Evolutionary conservation across 768 basidiomycete genomes (phyloP).

Genomic region (Kwoniella sp.): DNA sequence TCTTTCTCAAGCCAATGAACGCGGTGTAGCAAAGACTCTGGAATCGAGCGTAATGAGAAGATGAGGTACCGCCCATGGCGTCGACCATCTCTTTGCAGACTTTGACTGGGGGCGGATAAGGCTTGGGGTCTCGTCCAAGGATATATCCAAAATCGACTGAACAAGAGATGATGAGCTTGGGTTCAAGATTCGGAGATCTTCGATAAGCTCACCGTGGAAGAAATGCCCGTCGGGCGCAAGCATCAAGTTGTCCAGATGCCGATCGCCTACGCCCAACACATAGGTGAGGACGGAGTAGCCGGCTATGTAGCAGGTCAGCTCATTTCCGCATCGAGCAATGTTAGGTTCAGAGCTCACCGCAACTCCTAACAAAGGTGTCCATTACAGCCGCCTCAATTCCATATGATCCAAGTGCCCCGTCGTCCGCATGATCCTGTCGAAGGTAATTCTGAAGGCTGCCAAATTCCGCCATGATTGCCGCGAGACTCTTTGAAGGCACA

Average conservation of each 20-base stretch:
- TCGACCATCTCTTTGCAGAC: conserved; percentile 99
- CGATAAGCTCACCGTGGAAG: conserved; percentile 74
- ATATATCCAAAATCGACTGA: conserved; percentile 98
- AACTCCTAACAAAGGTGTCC: conserved; percentile 94
- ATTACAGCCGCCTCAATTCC: conserved; percentile 93
- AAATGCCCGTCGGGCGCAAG: conserved; percentile 96
- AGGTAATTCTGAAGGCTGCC: conserved; percentile 76
- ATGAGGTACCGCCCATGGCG: conserved; percentile 96
- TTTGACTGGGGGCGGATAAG: conserved; percentile 96
- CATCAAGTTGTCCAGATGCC: conserved; percentile 92
- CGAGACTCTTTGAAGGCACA: conserved; percentile 92
- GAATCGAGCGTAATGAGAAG: conserved; percentile 93
- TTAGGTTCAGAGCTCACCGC: conserved; percentile 64
- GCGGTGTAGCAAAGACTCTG: conserved; percentile 97
- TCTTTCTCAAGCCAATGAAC: conserved; percentile 92
- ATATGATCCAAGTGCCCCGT: conserved; percentile 89
- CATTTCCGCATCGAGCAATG: neutral
- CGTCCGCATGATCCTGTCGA: conserved; percentile 82
- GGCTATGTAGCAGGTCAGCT: conserved; percentile 60
- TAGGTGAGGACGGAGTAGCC: conserved; percentile 98
- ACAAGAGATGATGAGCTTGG: neutral
- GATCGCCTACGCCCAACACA: conserved; percentile 91
- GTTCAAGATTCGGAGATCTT: neutral
- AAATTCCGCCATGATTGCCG: conserved; percentile 84
- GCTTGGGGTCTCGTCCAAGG: conserved; percentile 93